These are phyloP conservation scores for Geosmithia putterillii DNA, from an alignment of 2,329 filamentous ascomycete genomes.

Conservation along the genomic window DNA sequence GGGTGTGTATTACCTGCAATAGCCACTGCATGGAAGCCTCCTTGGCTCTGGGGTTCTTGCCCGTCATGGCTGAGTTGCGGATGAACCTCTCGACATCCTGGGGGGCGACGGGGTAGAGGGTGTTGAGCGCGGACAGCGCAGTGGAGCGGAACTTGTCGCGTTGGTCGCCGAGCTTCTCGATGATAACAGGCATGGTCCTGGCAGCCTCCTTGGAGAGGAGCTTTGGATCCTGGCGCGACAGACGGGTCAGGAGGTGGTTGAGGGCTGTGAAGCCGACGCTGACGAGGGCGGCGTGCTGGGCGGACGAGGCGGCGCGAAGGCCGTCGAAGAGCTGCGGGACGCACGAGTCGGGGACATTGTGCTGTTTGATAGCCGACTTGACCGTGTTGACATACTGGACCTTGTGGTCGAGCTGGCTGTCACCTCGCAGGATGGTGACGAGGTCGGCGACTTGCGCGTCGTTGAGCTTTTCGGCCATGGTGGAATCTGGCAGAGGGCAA, in stretches of 20 bases:
- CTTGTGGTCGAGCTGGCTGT: slow-evolving; percentile 57
- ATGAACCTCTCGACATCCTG: slow-evolving; percentile 70
- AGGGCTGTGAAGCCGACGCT: slow-evolving; percentile 80
- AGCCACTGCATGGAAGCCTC: slow-evolving; percentile 80
- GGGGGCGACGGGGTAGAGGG: slow-evolving; percentile 59
- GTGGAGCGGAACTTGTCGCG: slow-evolving; percentile 74
- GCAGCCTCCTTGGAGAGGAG: slow-evolving; percentile 57
- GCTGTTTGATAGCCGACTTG: slow-evolving; percentile 87
- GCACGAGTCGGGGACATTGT: slow-evolving; percentile 67
- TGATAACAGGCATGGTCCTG: slow-evolving; percentile 59
- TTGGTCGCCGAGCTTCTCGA: slow-evolving; percentile 77
- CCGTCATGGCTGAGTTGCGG: slow-evolving; percentile 63
- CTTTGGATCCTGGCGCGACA: slow-evolving; percentile 75
- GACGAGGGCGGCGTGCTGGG: slow-evolving; percentile 65
- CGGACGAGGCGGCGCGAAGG: slow-evolving; percentile 60
- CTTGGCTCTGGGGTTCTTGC: slow-evolving; percentile 74
- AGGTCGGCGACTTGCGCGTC: slow-evolving; percentile 47
- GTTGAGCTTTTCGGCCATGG: slow-evolving; percentile 45
- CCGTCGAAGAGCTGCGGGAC: slow-evolving; percentile 72
- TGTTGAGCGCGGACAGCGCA: slow-evolving; percentile 63
- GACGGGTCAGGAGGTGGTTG: slow-evolving; percentile 74
- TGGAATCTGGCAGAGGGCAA: not conserved
- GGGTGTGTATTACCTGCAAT: slow-evolving; percentile 61
- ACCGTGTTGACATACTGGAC: slow-evolving; percentile 58
- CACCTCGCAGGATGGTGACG: slow-evolving; percentile 40